Base-by-base conservation (phyloP, 805 yeast genomes). In the Sungouiozyma ichnusensis region DNA sequence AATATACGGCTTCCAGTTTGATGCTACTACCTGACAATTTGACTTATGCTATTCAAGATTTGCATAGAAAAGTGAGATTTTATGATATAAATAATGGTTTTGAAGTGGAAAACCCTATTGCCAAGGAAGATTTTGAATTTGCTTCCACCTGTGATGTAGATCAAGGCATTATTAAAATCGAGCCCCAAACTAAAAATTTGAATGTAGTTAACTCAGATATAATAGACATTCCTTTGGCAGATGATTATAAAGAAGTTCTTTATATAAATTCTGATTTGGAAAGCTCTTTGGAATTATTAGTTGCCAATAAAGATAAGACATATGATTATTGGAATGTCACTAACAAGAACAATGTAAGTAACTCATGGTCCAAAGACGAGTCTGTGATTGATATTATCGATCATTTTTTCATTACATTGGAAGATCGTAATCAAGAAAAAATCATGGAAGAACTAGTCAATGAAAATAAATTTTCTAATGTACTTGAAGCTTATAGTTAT, bases 301-400 rank as follows among this genome's bases (percentile, higher is more conserved):
- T 43, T 18, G 39, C 47, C 2, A 50, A 53, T 3, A 37, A 36
- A 2, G 51, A 46, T 16, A 39, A 34, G 1, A 35, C 48, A 4
- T 57, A 20, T 50, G 46, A 34, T 19, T 49, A 31, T 55, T 49
- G 41, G 44, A 46, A 16, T 49, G 46, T 20, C 44, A 46, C 34
- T 40, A 42, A 62, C 39, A 63, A 62, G 11, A 24, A 6, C 2
- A 44, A 40, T 4, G 15, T 58, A 4, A 18, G 39, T 1, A 34
- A 24, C 4, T 33, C 40, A 8, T 74, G 79, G 79, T 20, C 41
- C 2, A 63, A 66, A 44, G 76, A 74, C 52, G 72, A 66, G 48
- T 66, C 74, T 0, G 44, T 70, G 3, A 55, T 68, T 3, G 49
- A 64, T 24, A 59, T 71, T 3, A 50, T 53, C 4, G 68, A 68